These are phyloP conservation scores for Penicillium sp. DNA, from an alignment of 2,329 filamentous ascomycete species.

Conservation along the genomic window DNA sequence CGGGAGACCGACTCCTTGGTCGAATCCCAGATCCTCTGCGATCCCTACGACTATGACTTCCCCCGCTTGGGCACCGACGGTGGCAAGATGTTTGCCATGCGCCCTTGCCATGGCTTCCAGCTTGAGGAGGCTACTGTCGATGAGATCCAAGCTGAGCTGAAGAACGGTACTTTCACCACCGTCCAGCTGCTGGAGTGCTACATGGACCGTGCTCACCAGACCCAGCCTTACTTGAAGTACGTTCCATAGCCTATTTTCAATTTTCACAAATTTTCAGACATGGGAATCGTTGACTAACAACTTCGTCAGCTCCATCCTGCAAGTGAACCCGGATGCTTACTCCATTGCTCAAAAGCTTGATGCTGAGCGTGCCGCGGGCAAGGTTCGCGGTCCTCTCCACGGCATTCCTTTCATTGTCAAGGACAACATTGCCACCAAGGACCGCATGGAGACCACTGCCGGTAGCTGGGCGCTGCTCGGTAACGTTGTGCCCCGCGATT, in stretches of 20 bases:
- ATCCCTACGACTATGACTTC: slow-evolving; percentile 39
- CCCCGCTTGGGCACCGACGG: slow-evolving; percentile 37
- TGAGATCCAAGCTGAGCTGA: slow-evolving; percentile 61
- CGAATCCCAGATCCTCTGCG: slow-evolving; percentile 34
- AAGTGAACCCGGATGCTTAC: slow-evolving; percentile 67
- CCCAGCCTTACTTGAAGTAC: slow-evolving; percentile 64
- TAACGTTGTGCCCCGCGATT: slow-evolving; percentile 65
- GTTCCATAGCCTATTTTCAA: background rate
- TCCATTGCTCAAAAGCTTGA: slow-evolving; percentile 62
- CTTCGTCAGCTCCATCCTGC: slow-evolving; percentile 49
- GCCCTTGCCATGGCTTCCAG: slow-evolving; percentile 57
- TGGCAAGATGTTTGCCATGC: slow-evolving; percentile 59
- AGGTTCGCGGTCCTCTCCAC: slow-evolving; percentile 65
- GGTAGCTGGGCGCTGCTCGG: slow-evolving; percentile 67
- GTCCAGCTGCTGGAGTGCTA: slow-evolving; percentile 64
- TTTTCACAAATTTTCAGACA: background rate
- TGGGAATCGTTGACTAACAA: background rate
- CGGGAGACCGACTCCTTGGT: slow-evolving; percentile 26
- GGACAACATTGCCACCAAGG: slow-evolving; percentile 65
- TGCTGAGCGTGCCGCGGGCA: slow-evolving; percentile 56
- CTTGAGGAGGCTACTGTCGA: slow-evolving; percentile 71
- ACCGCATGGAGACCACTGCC: slow-evolving; percentile 71
- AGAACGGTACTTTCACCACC: slow-evolving; percentile 55
- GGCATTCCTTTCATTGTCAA: slow-evolving; percentile 75
- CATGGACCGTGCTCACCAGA: slow-evolving; percentile 60